Base-by-base conservation (phyloP, 352 stramenopile genomes). In the Phytophthora citrophthora region DNA sequence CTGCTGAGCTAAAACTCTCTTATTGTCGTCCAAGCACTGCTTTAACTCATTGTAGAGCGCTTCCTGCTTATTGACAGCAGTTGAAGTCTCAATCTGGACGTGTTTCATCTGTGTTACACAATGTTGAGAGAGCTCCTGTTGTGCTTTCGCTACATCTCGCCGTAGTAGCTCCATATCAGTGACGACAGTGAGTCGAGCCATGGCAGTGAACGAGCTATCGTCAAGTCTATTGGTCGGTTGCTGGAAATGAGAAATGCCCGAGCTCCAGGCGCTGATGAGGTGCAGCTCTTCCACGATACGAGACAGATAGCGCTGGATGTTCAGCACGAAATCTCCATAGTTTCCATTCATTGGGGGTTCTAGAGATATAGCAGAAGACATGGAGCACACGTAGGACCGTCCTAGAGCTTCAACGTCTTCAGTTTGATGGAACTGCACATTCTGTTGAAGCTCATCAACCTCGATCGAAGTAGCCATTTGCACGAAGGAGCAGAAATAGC, bases 201-300 rank as follows among this genome's bases (percentile, higher is more conserved):
- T 63, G 11, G 44, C 48, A n/a, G 43, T 61, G 15, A 66, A 20
- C 10, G 60, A 46, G 24, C 5, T 56, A 24, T 63, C 52, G 24
- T 58, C 44, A 5, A 6, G 29, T 34, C 8, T 34, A 34, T 34
- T 12, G 29, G 29, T 32, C 27, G 31, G 32, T 26, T 32, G 13
- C 3, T 65, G 40, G 20, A 15, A 36, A n/a, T 66, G 68, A 31
- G 48, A 54, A 11, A 63, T 43, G 9, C 53, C 56, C 3, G 54
- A 51, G 16, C 70, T 72, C 77, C 77, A 89, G 20, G 52, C 61
- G 32, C 77, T 80, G 43, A 89, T 69, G 13, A 80, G 63, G 24
- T 87, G 72, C 5, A 86, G 68, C 32, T 89, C 79, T 38, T 86
- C 70, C 13, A 79, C 72, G n/a, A 89, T 87, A 16, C 73, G 57